Percentiles rank a stretch among this genome's conserved stretches.
These are phyloP conservation scores for Thecaphora thlaspeos DNA, from an alignment of 1,284 basidiomycete genomes.

Conservation along the genomic window DNA sequence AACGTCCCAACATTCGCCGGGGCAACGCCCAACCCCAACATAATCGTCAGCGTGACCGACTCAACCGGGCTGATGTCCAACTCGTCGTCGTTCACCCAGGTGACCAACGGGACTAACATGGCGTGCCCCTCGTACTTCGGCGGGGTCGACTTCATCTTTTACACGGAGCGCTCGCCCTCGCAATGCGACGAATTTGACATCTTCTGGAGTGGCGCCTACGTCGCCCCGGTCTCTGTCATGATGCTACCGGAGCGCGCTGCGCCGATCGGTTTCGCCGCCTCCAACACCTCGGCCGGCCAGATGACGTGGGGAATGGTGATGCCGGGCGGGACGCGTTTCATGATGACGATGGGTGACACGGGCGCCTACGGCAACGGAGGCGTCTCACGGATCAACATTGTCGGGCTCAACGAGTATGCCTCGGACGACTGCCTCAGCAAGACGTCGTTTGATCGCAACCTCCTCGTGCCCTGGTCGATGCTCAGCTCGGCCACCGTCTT, in stretches of 20 bases:
- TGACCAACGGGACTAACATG: conserved; percentile 2
- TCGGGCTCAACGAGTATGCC: conserved; percentile 28
- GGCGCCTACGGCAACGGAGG: conserved; percentile 17
- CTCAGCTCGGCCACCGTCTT: conserved; percentile 18
- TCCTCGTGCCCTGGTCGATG: conserved; percentile 7
- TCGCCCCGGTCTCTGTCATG: conserved; percentile 20
- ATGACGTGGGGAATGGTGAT: conserved; percentile 26
- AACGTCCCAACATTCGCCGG: conserved; percentile 23
- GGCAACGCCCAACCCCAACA: conserved; percentile 20
- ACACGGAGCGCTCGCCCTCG: conserved; percentile 14
- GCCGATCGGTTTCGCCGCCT: conserved; percentile 23
- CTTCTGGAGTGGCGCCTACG: conserved; percentile 24
- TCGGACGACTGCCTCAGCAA: conserved; percentile 13
- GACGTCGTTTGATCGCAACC: background rate
- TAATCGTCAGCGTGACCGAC: conserved; percentile 42
- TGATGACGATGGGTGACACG: conserved; percentile 31
- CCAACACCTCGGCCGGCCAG: conserved; percentile 3
- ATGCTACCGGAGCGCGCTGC: conserved; percentile 29
- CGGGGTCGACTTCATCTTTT: conserved; percentile 23
- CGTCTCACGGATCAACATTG: conserved; percentile 30
- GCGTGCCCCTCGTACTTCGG: conserved; percentile 14
- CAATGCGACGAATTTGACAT: conserved; percentile 25
- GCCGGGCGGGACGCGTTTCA: conserved; percentile 24
- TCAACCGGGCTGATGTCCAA: conserved; percentile 40
- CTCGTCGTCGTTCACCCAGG: conserved; percentile 28